A percentile compares a stretch with the other conserved stretches of the same genome.
Evolutionary conservation across 306 rosid genomes (phyloP).

Genomic region (Aeschynomene evenia): DNA sequence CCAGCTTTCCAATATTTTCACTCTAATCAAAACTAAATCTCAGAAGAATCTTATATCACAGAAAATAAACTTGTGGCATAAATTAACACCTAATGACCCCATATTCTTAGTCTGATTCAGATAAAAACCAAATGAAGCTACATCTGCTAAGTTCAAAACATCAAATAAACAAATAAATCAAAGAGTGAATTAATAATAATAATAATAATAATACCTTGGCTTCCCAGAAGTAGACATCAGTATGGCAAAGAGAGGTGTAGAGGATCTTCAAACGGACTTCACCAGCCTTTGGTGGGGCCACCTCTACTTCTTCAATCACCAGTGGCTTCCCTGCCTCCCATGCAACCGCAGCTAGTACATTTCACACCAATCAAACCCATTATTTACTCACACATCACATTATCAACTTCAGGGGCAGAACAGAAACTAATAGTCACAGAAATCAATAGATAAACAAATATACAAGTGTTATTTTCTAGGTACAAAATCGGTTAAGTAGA

Average conservation of each 20-base stretch:
- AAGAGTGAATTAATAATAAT: too few species aligned
- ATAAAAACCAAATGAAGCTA: not conserved
- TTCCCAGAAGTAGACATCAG: constrained; percentile 58
- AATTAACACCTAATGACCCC: not conserved
- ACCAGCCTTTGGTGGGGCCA: constrained; percentile 51
- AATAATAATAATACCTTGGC: constrained; percentile 37
- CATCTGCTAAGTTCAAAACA: not conserved
- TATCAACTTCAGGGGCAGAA: not conserved
- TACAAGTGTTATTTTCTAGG: not conserved
- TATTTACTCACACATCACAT: not conserved
- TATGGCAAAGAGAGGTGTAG: constrained; percentile 55
- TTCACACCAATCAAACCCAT: not conserved
- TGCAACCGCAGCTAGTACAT: constrained; percentile 44
- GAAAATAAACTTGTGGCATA: not conserved
- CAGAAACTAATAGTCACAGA: not conserved
- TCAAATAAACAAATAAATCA: not conserved
- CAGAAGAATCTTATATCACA: not conserved
- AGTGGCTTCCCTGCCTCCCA: constrained; percentile 59
- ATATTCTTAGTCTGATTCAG: not conserved
- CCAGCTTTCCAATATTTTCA: not conserved
- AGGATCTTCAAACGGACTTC: constrained; percentile 58
- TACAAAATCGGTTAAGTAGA: not conserved
- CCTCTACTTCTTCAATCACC: constrained; percentile 50
- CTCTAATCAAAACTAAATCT: not conserved
- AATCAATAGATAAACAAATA: too few species aligned